Base-by-base conservation (phyloP, 768 basidiomycete species). In the Thelephora ganbajun region DNA sequence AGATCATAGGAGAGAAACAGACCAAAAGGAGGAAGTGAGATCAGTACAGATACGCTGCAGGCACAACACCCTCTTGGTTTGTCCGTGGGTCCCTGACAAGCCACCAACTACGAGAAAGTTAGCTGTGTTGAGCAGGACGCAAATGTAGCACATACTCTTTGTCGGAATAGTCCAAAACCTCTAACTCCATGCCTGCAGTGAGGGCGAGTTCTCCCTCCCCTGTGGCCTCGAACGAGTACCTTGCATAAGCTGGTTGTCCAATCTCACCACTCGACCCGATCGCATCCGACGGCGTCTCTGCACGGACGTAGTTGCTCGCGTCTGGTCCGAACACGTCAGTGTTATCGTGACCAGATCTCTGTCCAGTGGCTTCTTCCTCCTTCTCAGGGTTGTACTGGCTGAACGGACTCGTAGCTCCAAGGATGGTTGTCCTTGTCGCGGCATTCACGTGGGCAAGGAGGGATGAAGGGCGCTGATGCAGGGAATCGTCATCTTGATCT, bases 361-460 rank as follows among this genome's bases (percentile, higher is more conserved):
- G 67, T 3, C 58, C 57, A n/a, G 50, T 62, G 2, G 51, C 59
- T 6, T 52, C 66, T 50, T 74, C 78, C 50, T 77, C 77, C 55
- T 83, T 80, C 54, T 81, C 79, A 2, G 61, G 51, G 47, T 59
- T 66, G 50, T 67, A 59, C 13, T 53, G 51, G 19, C 57, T 55
- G 52, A 66, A 69, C 3, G 69, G 63, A 46, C 63, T 69, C 12
- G 55, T 57, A 6, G 69, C 64, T 26, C 82, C 86, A 44, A 89
- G 61, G 54, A 91, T 89, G 5, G 89, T 87, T 0, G 77, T 81
- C 34, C 87, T 75, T 1, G 89, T 91, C 2, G 89, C 89, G 0
- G 86, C 87, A 53, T 91, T 90, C 65, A 94, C 89, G 55, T 93
- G 88, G 46, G 85, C 87, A 2, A 94, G 75, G 16, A 94, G 68